Evolutionary conservation across 805 yeast species (phyloP).

Genomic region (Kodamaea hsintzibuensis): DNA sequence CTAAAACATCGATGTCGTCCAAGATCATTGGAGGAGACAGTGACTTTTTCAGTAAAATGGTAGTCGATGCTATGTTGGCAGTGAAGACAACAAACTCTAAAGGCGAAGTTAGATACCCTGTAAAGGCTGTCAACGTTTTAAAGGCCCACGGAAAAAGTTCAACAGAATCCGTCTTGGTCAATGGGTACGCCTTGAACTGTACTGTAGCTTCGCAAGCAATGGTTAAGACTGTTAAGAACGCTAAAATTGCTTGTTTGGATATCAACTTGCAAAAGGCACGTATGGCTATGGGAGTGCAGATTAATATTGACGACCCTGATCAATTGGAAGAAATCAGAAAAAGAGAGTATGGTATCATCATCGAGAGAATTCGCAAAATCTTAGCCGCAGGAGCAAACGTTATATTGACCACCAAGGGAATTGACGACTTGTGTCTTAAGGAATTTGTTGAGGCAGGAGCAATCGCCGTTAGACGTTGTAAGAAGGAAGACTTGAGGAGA

Average conservation of each 20-base stretch:
- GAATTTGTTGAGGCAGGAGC: slow-evolving; percentile 89
- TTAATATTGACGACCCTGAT: slow-evolving; percentile 96
- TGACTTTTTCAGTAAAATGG: slow-evolving; percentile 85
- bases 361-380: slow-evolving; percentile 81
- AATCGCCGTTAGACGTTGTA: slow-evolving; percentile 96
- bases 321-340: slow-evolving; percentile 90
- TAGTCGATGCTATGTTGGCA: slow-evolving; percentile 92
- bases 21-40: slow-evolving; percentile 94
- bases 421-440: slow-evolving; percentile 88
- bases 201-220: slow-evolving; percentile 97
- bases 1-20: slow-evolving; percentile 95
- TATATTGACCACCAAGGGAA: slow-evolving; percentile 89
- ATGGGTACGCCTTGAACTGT: slow-evolving; percentile 96
- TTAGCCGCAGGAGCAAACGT: slow-evolving; percentile 90
- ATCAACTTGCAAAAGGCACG: slow-evolving; percentile 92
- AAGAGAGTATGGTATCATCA: slow-evolving; percentile 81
- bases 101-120: slow-evolving; percentile 91
- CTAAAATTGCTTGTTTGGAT: slow-evolving; percentile 86
- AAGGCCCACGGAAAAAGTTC: slow-evolving; percentile 97
- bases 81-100: slow-evolving; percentile 87
- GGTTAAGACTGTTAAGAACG: slow-evolving; percentile 68
- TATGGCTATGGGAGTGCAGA: slow-evolving; percentile 98
- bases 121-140: slow-evolving; percentile 92
- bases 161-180: slow-evolving; percentile 77
- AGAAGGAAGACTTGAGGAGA: slow-evolving; percentile 93